A percentile compares a stretch with the other conserved stretches of the same genome.
These are phyloP conservation scores for Rhizoctonia solani DNA, from an alignment of 1,284 basidiomycete genomes.

Conservation along the genomic window DNA sequence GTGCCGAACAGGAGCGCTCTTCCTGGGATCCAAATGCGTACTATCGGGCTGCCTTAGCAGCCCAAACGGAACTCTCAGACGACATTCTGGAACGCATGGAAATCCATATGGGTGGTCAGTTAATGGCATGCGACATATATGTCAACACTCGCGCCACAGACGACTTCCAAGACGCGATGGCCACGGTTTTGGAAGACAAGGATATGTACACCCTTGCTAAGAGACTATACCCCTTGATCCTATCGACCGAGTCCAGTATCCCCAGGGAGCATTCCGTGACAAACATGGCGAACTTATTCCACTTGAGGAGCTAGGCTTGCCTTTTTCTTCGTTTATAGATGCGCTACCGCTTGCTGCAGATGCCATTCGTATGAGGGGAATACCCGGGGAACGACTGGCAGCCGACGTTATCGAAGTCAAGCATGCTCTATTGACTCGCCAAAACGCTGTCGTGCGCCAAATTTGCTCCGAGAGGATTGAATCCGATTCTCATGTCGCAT, in stretches of 20 bases:
- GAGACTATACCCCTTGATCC: slow-evolving; percentile 9
- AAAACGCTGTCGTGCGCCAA: slow-evolving; percentile 5
- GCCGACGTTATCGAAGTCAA: slow-evolving; percentile 20
- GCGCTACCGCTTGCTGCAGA: slow-evolving; percentile 13
- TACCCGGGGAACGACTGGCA: slow-evolving; percentile 6
- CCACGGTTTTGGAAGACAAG: slow-evolving; percentile 21
- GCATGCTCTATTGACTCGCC: slow-evolving; percentile 2
- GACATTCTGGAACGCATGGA: slow-evolving; percentile 18
- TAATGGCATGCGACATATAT: slow-evolving; percentile 9
- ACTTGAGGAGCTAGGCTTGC: slow-evolving; percentile 13
- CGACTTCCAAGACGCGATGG: slow-evolving; percentile 26
- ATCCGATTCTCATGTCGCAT: slow-evolving; percentile 2
- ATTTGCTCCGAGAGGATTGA: slow-evolving; percentile 23
- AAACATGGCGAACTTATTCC: slow-evolving; percentile 6
- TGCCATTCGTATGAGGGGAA: slow-evolving; percentile 13
- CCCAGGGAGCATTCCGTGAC: slow-evolving; percentile 24
- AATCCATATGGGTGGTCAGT: background rate
- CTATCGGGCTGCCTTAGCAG: slow-evolving; percentile 7
- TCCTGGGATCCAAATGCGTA: slow-evolving; percentile 28
- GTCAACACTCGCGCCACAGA: slow-evolving; percentile 23
- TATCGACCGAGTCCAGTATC: slow-evolving; percentile 25
- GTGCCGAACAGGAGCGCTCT: slow-evolving; percentile 25
- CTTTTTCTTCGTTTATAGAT: slow-evolving; percentile 25
- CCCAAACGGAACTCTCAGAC: slow-evolving; percentile 21
- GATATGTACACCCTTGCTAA: slow-evolving; percentile 29